Percentiles rank a stretch among this genome's conserved stretches.
Evolutionary conservation across 441 rosid species (phyloP).

Genomic region (Syzygium syzygioides): DNA sequence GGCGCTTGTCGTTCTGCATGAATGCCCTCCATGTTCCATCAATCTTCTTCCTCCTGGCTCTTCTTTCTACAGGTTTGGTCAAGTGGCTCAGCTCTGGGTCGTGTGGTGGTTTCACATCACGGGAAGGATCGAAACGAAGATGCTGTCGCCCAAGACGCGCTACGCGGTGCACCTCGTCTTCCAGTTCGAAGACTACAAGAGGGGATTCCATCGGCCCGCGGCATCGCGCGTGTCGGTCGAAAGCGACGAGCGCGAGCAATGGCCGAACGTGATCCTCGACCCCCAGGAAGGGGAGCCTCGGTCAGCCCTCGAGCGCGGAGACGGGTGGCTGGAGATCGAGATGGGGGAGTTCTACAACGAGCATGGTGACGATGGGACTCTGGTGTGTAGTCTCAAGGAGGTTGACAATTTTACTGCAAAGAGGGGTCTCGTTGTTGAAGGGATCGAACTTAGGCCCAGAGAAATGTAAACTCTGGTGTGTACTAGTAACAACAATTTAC

Average conservation of each 20-base stretch:
- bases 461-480: not conserved
- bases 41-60: not conserved
- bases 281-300: not conserved
- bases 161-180: slow-evolving; percentile 31
- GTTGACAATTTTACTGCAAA: not conserved
- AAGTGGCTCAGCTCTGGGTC: slow-evolving; percentile 21
- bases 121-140: slow-evolving; percentile 10
- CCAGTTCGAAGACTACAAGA: not conserved
- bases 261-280: not conserved
- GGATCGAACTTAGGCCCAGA: slow-evolving; percentile 42
- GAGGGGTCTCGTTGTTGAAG: slow-evolving; percentile 38
- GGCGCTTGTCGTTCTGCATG: not conserved
- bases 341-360: slow-evolving; percentile 27
- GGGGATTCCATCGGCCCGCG: slow-evolving; percentile 1
- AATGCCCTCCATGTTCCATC: not conserved
- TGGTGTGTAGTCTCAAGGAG: slow-evolving; percentile 18
- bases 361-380: slow-evolving; percentile 15
- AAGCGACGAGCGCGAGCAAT: not conserved
- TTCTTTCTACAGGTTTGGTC: slow-evolving; percentile 24
- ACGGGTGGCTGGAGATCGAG: slow-evolving; percentile 45
- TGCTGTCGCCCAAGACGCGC: slow-evolving; percentile 16
- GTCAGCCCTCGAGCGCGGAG: slow-evolving; percentile 12
- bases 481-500: not conserved
- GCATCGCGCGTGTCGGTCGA: not conserved
- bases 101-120: slow-evolving; percentile 31